Percentiles rank a stretch among this genome's conserved stretches.
Evolutionary conservation across 768 basidiomycete genomes (phyloP).

Genomic region (Psilocybe subaeruginosa): DNA sequence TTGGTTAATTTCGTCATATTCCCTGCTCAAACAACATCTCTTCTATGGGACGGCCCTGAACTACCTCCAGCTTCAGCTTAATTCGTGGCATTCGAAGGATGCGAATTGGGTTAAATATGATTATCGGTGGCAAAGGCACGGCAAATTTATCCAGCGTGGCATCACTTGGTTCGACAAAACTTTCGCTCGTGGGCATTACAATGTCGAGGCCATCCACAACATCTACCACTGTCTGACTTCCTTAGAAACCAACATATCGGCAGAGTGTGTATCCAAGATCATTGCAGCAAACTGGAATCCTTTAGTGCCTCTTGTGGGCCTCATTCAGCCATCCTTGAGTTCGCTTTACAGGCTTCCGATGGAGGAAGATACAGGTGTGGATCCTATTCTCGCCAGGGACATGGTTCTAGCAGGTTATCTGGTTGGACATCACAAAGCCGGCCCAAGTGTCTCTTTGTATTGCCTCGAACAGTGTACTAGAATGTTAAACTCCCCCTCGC

Average conservation of each 20-base stretch:
- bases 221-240: conserved; percentile 23
- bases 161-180: conserved; percentile 23
- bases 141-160: conserved; percentile 19
- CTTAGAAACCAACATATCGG: conserved; percentile 16
- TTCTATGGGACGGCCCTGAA: conserved; percentile 13
- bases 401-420: conserved; percentile 15
- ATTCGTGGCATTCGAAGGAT: conserved; percentile 21
- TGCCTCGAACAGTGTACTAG: conserved; percentile 17
- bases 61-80: conserved; percentile 17
- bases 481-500: conserved; percentile 11
- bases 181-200: conserved; percentile 15
- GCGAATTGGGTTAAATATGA: conserved; percentile 26
- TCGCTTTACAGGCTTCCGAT: conserved; percentile 3
- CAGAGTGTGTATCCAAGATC: conserved; percentile 21
- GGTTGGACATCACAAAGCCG: conserved; percentile 13
- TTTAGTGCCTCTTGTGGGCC: conserved; percentile 17
- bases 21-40: conserved; percentile 10
- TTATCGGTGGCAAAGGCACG: conserved; percentile 22
- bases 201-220: conserved; percentile 18
- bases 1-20: conserved; percentile 13
- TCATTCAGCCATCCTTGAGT: conserved; percentile 10
- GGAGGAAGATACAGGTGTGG: conserved; percentile 4
- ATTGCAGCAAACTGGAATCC: conserved; percentile 23
- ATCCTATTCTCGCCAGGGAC: conserved; percentile 3
- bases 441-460: conserved; percentile 5